Evolutionary conservation across 331 rosid species (phyloP), one percentile per base, ranked within the genome.

Genomic region (Saraca asoca): DNA sequence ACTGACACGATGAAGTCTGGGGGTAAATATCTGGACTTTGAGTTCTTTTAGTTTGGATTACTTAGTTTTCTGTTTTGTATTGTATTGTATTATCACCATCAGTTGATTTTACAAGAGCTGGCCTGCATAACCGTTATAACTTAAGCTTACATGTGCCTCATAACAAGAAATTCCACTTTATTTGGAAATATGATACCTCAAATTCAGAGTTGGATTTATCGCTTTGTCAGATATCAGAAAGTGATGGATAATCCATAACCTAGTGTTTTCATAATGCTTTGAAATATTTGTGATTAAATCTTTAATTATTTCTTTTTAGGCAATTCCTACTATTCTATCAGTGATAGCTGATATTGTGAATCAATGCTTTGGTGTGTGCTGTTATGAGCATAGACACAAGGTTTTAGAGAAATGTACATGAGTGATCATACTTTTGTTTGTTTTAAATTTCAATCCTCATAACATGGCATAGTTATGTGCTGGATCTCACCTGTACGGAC

Each of bases 21-120:
- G 72, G 99, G 99, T 86, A 87, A 90, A 77, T 94, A 84, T 88
- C 87, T 94, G 66, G 99, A 94, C 83, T 94, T 94, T 53, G 99
- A 94, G 91, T 94, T 94, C 96, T 94, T 94, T 78, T 94, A 90
- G 85, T 67, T 73, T 69, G 79, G 77, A 64, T 56, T 64, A 56
- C 50, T 52, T 59, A 58, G 44, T 84, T 76, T 35, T 5, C 10
- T 73, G 59, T 37, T 73, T 72, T 68, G 64, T 76, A 59, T 69
- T 80, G 80, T 72, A 57, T 75, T 71, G 43, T 39, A 39, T 72
- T 46, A 33, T 72, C 64, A 24, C 31, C 31, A 34, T 83, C 49
- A 45, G 74, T 65, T 75, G 66, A 62, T 66, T 76, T 64, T 58
- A 2, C 57, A 51, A 14, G 53, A 74, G 80, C 82, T 73, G 53